phyloP scores from a whole-genome alignment of 2,329 filamentous ascomycete genomes.

The Pseudogymnoascus destructans region DNA sequence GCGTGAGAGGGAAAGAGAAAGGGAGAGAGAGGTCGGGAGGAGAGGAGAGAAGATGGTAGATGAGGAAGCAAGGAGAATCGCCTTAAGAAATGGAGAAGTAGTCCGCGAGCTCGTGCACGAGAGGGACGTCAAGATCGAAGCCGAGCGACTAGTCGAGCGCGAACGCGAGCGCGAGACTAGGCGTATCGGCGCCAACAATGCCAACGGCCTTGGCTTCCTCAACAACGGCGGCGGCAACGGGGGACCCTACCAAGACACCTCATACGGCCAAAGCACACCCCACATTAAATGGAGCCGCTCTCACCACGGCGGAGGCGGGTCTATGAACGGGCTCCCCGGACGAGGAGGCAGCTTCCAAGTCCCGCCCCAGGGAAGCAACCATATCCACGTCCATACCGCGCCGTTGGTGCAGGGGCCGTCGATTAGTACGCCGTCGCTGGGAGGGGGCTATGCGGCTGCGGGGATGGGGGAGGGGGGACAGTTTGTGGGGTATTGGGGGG shows the following conservation, averaged over 20 bases:
- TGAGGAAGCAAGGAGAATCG: neutral
- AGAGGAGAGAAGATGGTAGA: neutral
- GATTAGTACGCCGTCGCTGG: neutral
- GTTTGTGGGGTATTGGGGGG: neutral
- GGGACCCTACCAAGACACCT: neutral
- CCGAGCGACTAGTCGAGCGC: neutral
- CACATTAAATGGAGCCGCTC: neutral
- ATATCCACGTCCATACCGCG: neutral
- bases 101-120: neutral
- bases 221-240: neutral
- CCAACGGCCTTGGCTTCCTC: neutral
- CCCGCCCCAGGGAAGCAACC: neutral
- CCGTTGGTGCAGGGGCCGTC: neutral
- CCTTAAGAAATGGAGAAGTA: neutral
- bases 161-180: neutral
- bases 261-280: neutral
- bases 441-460: neutral
- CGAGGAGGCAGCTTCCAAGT: neutral
- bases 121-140: neutral
- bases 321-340: no score
- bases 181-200: neutral
- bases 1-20: neutral
- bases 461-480: neutral
- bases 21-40: neutral
- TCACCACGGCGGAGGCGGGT: neutral